Percentiles rank a stretch among this genome's conserved stretches.
Conservation (phyloP, 176 grass and related monocot genomes). For the Puya raimondii region DNA sequence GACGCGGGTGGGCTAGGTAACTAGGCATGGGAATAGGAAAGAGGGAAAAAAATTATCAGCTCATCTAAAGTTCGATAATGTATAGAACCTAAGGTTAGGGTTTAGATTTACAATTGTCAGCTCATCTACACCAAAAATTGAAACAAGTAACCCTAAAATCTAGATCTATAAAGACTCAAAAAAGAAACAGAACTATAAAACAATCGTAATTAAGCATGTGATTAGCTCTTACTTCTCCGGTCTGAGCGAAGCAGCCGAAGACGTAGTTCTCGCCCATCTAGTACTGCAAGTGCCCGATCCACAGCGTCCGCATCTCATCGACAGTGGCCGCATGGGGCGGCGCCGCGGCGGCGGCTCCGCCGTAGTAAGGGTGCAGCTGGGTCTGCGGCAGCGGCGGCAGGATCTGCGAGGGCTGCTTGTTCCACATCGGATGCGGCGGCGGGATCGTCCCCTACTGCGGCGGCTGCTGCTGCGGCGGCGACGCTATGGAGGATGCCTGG, state of each 20-base stretch:
- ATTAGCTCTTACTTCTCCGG: constrained; percentile 49
- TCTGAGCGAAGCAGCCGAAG: constrained; percentile 47
- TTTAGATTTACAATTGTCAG: too few relatives aligned
- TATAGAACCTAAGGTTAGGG: too few relatives aligned
- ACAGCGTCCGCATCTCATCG: constrained; percentile 81
- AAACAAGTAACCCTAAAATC: too few relatives aligned
- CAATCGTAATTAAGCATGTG: constrained; percentile 1
- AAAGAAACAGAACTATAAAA: too few relatives aligned
- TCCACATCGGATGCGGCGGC: constrained; percentile 93
- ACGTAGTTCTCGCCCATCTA: constrained; percentile 98
- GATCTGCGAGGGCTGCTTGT: constrained; percentile 59
- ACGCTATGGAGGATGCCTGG: constrained; percentile 11
- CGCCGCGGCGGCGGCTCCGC: constrained; percentile 8
- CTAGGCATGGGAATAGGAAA: too few relatives aligned
- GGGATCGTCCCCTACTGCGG: constrained; percentile 77
- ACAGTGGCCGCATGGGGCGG: neutral
- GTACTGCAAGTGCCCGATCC: constrained; percentile 90
- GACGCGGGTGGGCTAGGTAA: too few relatives aligned
- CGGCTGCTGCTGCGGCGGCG: constrained; percentile 25
- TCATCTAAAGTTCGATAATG: too few relatives aligned
- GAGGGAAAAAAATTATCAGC: too few relatives aligned
- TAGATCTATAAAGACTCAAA: too few relatives aligned
- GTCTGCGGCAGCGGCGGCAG: constrained; percentile 21
- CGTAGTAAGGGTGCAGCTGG: constrained; percentile 31
- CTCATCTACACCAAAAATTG: too few relatives aligned